These are phyloP conservation scores for Phaffia rhodozyma DNA, from an alignment of 1,284 basidiomycete species.

Conservation along the genomic window DNA sequence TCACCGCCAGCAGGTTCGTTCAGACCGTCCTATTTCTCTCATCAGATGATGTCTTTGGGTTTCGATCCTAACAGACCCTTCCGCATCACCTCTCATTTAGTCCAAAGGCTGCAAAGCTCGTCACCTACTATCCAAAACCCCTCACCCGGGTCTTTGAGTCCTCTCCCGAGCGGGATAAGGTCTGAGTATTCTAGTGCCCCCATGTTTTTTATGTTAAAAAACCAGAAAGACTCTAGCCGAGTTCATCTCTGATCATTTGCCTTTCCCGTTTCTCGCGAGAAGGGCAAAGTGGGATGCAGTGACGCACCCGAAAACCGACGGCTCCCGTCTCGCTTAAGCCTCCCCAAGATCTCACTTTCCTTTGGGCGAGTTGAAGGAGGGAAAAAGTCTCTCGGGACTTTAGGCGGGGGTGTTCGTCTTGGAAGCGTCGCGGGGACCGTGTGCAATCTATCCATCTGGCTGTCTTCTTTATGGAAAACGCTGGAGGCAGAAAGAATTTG, in stretches of 20 bases:
- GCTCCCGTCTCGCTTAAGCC: neutral
- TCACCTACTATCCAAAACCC: constrained; percentile 1
- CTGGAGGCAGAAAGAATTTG: neutral
- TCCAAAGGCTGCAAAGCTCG: constrained; percentile 18
- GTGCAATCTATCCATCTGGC: neutral
- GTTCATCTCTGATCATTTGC: constrained; percentile 9
- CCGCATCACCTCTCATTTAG: neutral
- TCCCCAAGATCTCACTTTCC: constrained; percentile 4
- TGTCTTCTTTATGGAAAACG: neutral
- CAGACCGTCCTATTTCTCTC: no score
- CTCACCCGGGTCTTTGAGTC: constrained; percentile 3
- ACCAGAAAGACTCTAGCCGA: constrained; percentile 14
- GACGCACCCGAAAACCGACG: constrained; percentile 17
- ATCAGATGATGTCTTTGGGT: no score
- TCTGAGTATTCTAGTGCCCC: constrained; percentile 18
- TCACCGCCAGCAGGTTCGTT: no score
- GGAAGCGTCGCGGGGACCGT: constrained; percentile 18
- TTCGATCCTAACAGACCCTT: no score
- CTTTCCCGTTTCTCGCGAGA: neutral
- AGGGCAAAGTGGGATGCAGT: constrained; percentile 6
- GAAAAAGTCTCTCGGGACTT: neutral
- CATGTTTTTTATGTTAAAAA: neutral
- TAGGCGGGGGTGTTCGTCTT: neutral
- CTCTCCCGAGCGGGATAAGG: constrained; percentile 18
- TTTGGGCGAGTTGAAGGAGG: constrained; percentile 2